Base-by-base conservation (phyloP, 169 alveolate species). In the Theileria annulata region DNA sequence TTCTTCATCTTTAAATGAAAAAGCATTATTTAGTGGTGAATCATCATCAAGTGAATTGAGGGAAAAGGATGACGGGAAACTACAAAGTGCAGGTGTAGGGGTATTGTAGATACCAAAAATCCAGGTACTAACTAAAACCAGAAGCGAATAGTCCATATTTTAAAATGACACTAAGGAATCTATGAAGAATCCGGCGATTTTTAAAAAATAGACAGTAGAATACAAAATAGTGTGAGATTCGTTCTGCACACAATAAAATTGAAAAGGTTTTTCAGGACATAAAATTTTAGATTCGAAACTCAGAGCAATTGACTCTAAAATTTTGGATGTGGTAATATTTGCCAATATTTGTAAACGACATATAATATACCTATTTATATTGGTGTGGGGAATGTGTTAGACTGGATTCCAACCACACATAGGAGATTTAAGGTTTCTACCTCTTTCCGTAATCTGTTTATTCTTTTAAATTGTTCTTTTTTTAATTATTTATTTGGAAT, bases 321-420 rank as follows among this genome's bases (percentile, higher is more conserved):
- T 27, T 23, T 30, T 27, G n/a, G n/a, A 3, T 10, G 15, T 66
- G 13, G 49, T 17, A 66, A 66, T 66, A 3, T 42, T 28, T 27
- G n/a, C 33, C 8, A 30, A 12, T 35, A 66, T 23, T 23, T 10
- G 17, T 35, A 35, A 66, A 66, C 74, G 58, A 42, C 74, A 62
- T 21, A 17, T 17, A 62, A 15, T 62, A 62, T 17, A 62, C 51
- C 59, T 68, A 25, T 68, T 35, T 58, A 68, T 35, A n/a, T n/a
- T 13, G 49, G 51, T 68, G 76, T 68, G 76, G 76, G 76, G 76
- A 31, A 68, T 42, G 63, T 42, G 63, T 49, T 68, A 19, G 76
- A 68, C 23, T 35, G 63, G 76, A 68, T 68, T 68, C 76, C 63
- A 48, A 68, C 76, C 76, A 68, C 76, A 68, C 63, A 68, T 2